Evolutionary conservation across 345 rosid genomes (phyloP).

Genomic region (Durio zibethinus): DNA sequence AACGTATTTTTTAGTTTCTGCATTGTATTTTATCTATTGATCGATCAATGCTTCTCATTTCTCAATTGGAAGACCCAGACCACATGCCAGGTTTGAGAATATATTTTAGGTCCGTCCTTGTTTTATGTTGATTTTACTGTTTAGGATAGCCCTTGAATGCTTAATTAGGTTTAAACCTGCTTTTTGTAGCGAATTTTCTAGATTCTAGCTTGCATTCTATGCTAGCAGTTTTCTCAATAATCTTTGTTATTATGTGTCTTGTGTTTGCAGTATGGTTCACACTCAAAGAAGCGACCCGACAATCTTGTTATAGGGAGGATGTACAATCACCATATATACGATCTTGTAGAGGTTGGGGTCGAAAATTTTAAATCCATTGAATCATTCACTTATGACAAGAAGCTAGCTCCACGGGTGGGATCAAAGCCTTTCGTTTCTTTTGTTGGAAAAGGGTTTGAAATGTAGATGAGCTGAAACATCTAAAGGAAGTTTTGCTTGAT

Average conservation of each 20-base stretch:
- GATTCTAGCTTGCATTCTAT: not conserved
- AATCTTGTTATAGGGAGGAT: conserved; percentile 84
- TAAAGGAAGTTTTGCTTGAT: conserved; percentile 85
- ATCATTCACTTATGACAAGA: conserved; percentile 70
- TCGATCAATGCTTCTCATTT: conserved; percentile 1
- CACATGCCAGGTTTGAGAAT: not conserved
- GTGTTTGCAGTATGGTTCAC: conserved; percentile 72
- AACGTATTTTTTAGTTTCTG: not conserved
- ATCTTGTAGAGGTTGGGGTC: conserved; percentile 88
- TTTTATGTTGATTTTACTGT: not conserved
- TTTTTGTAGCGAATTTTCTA: not conserved
- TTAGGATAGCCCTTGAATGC: not conserved
- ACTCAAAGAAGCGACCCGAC: conserved; percentile 87
- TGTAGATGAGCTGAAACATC: conserved; percentile 72
- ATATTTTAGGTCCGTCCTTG: not conserved
- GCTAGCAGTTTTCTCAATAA: not conserved
- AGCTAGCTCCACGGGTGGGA: conserved; percentile 64
- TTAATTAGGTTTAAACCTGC: not conserved
- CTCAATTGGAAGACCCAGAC: not conserved
- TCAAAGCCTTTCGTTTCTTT: conserved; percentile 86
- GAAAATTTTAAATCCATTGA: conserved; percentile 73
- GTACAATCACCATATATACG: conserved; percentile 80
- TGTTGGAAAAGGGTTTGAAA: conserved; percentile 82
- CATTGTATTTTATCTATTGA: not conserved
- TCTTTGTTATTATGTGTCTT: not conserved